Base-by-base conservation (phyloP, 2,329 filamentous ascomycete genomes). In the Daldinia sp. region DNA sequence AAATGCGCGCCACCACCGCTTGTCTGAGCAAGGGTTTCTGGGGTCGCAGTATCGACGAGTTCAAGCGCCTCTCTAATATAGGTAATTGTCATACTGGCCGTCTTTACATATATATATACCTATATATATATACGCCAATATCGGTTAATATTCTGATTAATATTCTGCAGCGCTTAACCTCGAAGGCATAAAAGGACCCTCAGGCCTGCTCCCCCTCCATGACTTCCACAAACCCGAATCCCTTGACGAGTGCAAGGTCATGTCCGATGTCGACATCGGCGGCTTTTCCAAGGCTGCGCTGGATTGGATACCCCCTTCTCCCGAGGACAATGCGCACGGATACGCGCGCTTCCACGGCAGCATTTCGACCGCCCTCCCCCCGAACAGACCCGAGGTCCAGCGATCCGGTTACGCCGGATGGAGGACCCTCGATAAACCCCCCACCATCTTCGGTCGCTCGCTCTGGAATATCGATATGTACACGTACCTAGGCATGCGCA, bases 401-500 rank as follows among this genome's bases (percentile, higher is more conserved):
- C 84, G 92, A 43, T 90, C 88, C 62, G 95, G 95, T 43, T 99
- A 94, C 76, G 94, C 95, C 1, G 95, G 90, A 2, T 99, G 93
- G 83, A 85, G 94, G 60, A 98, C 96, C 17, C 83, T 86, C 49
- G 93, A 97, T 73, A 86, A 89, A 48, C 85, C 84, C 3, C 80
- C 87, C 7, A 96, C 92, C 17, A 77, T 97, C n/a, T 97, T 98
- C 73, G 95, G 95, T 37, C 90, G 89, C 58, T 83, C 91, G 30
- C 80, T 93, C 19, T 97, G 93, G 92, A 90, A 98, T 74, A 90
- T 97, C 53, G 94, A 97, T 72, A 89, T 91, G 2, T 98, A 96
- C 78, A 81, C 85, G 10, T 97, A 93, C 77, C 88, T 99, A 8
- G 94, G 93, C 0, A 78, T 99, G 73, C 90, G 94, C 11, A 84